phyloP scores from a whole-genome alignment of 108 stramenopile genomes.

The Parmales sp. region DNA sequence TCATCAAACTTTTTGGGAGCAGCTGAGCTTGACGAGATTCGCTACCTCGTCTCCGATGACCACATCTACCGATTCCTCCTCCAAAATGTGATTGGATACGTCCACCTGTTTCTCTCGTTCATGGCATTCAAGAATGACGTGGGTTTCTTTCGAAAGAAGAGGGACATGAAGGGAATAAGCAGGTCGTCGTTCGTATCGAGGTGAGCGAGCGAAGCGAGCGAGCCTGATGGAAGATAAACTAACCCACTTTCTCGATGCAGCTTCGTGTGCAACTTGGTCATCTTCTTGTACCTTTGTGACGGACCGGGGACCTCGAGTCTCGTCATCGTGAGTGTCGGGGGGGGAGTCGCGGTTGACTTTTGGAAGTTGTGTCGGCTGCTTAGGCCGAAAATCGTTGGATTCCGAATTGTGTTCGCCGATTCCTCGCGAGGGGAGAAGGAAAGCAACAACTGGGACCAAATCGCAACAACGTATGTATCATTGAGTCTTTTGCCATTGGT shows the following conservation, averaged over 20 bases:
- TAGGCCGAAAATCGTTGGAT: slow-evolving; percentile 12
- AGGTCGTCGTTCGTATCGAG: slow-evolving; percentile 20
- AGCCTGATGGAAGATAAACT: too few relatives aligned
- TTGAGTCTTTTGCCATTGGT: slow-evolving; percentile 34
- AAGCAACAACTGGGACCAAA: slow-evolving; percentile 32
- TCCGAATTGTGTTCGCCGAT: slow-evolving; percentile 3
- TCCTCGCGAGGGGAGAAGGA: slow-evolving; percentile 31
- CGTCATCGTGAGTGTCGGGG: slow-evolving; percentile 27
- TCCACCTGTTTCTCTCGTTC: slow-evolving; percentile 35
- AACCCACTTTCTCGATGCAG: too few relatives aligned
- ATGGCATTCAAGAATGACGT: slow-evolving; percentile 45
- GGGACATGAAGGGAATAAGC: slow-evolving; percentile 36
- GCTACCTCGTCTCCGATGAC: slow-evolving; percentile 35
- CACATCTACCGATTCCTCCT: slow-evolving; percentile 35
- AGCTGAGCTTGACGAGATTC: slow-evolving; percentile 39
- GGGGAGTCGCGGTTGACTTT: slow-evolving; percentile 22
- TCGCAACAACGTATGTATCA: slow-evolving; percentile 27
- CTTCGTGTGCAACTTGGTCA: slow-evolving; percentile 35
- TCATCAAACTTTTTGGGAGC: slow-evolving; percentile 8
- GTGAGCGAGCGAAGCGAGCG: too few relatives aligned
- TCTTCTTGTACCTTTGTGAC: slow-evolving; percentile 42
- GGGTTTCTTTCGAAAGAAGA: slow-evolving; percentile 32
- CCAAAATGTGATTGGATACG: slow-evolving; percentile 31
- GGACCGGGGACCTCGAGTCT: slow-evolving; percentile 38
- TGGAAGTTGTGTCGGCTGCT: slow-evolving; percentile 38